Evolutionary conservation across 1,284 basidiomycete genomes (phyloP), one percentile per base, ranked within the genome.

Genomic region (Sanguinoderma infundibulare): DNA sequence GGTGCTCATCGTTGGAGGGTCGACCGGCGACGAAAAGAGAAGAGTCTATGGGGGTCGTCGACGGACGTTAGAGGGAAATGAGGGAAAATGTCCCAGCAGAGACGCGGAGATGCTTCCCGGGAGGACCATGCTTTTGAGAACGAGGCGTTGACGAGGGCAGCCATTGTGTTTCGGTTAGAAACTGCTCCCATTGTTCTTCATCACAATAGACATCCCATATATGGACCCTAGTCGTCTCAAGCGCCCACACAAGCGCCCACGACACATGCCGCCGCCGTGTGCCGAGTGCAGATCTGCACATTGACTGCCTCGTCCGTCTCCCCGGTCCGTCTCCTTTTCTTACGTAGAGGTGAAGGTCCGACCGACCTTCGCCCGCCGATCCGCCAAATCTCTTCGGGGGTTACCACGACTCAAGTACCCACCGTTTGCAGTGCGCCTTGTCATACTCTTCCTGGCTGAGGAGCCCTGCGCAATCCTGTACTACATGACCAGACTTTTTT

Each of bases 11-110:
- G 57, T 78, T 64, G 65, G 67, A 59, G 65, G 60, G 77, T 84
- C 82, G 82, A 62, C 82, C 82, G 74, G 83, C 82, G 82, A 84
- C 82, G 59, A 60, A 72, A 69, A 60, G 68, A 65, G 62, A 53
- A 62, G 61, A 67, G 58, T 64, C 57, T 65, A 66, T 52, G 65
- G 63, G 55, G 60, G 66, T 69, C 71, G 73, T 72, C 69, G 68
- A 73, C 54, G 60, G 63, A 69, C 67, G 67, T 58, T 30, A 64
- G 58, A 42, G 60, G 62, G 68, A 66, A 57, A 70, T 55, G 67
- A 68, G 66, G 58, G 69, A 58, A 56, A 55, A 61, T 59, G 64
- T 62, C 61, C 63, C 55, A 39, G 59, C 56, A 60, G 62, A 67
- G 61, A 63, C 61, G 58, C 55, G 60, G 55, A 32, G 17, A 17